Evolutionary conservation across 108 stramenopile species (phyloP).

Genomic region (Cyclostephanos tholiformis): DNA sequence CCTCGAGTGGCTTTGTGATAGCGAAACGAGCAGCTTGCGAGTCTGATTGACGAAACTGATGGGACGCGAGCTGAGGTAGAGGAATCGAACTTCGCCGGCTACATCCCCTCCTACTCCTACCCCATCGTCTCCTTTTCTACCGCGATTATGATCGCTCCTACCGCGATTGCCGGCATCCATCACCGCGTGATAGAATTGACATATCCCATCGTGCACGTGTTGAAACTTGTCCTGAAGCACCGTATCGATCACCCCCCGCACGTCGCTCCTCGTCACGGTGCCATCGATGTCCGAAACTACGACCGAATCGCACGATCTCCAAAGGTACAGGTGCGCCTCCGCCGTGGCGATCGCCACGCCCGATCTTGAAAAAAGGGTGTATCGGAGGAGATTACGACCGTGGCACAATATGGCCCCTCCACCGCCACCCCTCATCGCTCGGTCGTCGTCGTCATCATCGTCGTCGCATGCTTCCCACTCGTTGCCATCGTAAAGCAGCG

Average conservation of each 20-base stretch:
- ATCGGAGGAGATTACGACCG: constrained; percentile 47
- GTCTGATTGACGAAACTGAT: constrained; percentile 63
- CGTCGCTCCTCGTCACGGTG: constrained; percentile 78
- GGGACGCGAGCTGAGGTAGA: constrained; percentile 81
- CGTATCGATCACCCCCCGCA: constrained; percentile 73
- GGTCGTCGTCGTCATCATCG: no score
- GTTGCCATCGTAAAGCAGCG: constrained; percentile 15
- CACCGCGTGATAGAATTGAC: constrained; percentile 60
- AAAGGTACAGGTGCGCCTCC: constrained; percentile 64
- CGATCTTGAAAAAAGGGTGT: constrained; percentile 21
- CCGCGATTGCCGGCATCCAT: constrained; percentile 4
- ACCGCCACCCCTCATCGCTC: background rate
- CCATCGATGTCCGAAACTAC: constrained; percentile 84
- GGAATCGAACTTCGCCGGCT: constrained; percentile 53
- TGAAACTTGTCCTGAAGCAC: constrained; percentile 62
- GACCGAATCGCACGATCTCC: constrained; percentile 59
- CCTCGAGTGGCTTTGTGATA: constrained; percentile 23
- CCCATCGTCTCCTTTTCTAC: background rate
- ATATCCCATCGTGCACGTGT: constrained; percentile 69
- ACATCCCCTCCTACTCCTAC: constrained; percentile 1
- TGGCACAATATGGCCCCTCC: constrained; percentile 20
- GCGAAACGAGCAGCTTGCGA: constrained; percentile 55
- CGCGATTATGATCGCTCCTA: background rate
- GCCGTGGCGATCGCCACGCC: constrained; percentile 45
- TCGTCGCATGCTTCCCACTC: background rate